A percentile compares a stretch with the other conserved stretches of the same genome.
Conservation (phyloP, 345 rosid genomes). For the Conringia planisiliqua region DNA sequence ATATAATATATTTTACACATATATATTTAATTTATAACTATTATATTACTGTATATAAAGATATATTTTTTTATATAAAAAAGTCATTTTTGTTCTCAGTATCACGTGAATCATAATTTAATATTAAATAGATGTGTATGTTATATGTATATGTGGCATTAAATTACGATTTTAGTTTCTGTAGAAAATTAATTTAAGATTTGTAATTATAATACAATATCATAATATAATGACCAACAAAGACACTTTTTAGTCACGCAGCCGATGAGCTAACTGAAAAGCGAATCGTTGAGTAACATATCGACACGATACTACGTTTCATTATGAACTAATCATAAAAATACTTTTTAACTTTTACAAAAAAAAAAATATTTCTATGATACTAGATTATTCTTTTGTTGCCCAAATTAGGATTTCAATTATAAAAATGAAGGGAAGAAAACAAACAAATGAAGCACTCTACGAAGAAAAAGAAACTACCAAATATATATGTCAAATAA, state of each 20-base stretch:
- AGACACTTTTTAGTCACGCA: slow-evolving; percentile 14
- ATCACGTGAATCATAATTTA: not conserved
- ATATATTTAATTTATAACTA: too few species aligned
- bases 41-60: too few species aligned
- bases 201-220: not conserved
- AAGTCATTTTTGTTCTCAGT: too few species aligned
- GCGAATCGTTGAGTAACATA: slow-evolving; percentile 19
- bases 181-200: not conserved
- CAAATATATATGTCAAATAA: not conserved
- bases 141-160: not conserved
- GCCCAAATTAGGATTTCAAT: not conserved
- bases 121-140: not conserved
- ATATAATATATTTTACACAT: too few species aligned
- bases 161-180: not conserved
- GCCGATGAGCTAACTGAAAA: slow-evolving; percentile 31
- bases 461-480: not conserved
- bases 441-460: not conserved
- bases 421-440: not conserved
- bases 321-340: slow-evolving; percentile 13
- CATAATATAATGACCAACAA: not conserved
- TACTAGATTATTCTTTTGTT: not conserved
- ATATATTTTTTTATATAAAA: too few species aligned
- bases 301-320: slow-evolving; percentile 22
- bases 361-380: not conserved
- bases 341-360: not conserved